phyloP scores from a whole-genome alignment of 305 asterid genomes.

The Plantago lanceolata region DNA sequence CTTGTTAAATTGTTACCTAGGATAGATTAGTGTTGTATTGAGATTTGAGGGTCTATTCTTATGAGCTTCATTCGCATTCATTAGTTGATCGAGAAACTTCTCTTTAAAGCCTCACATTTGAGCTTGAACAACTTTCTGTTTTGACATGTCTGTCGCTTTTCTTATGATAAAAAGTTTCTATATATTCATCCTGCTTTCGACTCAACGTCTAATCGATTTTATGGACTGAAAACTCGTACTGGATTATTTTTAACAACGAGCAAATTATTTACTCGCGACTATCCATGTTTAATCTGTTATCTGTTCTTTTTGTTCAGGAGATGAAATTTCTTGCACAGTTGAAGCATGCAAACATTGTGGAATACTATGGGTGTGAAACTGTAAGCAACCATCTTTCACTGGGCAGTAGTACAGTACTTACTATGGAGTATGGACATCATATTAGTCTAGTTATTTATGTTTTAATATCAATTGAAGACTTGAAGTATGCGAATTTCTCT shows the following conservation, averaged over 20 bases:
- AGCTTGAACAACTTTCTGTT: neutral
- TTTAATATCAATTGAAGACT: slow-evolving; percentile 22
- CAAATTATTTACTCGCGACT: slow-evolving; percentile 1
- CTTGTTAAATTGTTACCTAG: no score
- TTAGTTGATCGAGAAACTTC: no score
- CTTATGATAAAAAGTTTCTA: neutral
- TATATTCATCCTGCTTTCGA: neutral
- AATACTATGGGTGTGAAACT: slow-evolving; percentile 69
- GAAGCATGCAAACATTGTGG: slow-evolving; percentile 79
- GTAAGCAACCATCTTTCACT: slow-evolving; percentile 38
- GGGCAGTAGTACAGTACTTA: neutral
- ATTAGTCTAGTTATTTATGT: slow-evolving; percentile 14
- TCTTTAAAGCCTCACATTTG: neutral
- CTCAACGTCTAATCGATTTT: no score
- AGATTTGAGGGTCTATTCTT: no score
- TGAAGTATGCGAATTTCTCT: slow-evolving; percentile 11
- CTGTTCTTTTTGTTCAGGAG: slow-evolving; percentile 46
- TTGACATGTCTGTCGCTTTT: neutral
- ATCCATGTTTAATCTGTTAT: slow-evolving; percentile 18
- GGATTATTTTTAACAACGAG: neutral
- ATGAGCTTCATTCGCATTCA: no score
- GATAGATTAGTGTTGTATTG: no score
- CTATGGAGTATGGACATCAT: neutral
- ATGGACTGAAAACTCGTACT: no score
- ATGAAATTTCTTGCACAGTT: slow-evolving; percentile 65